phyloP scores from a whole-genome alignment of 2,329 filamentous ascomycete species.

The Lecanosticta acicola region DNA sequence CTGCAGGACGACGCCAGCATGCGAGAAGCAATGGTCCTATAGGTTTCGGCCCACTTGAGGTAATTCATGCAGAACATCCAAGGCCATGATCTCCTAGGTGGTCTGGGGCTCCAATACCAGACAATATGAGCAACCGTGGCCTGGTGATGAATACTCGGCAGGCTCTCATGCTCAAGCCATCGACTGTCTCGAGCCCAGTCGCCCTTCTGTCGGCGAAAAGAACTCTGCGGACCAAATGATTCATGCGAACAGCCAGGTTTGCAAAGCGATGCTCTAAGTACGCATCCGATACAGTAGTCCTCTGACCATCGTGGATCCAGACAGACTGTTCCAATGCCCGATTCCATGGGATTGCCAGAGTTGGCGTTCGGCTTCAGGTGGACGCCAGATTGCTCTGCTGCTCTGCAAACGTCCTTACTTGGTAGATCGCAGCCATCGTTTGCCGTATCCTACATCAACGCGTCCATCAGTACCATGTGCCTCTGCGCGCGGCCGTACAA shows the following conservation, averaged over 20 bases:
- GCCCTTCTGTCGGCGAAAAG: conserved; percentile 44
- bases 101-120: conserved; percentile 51
- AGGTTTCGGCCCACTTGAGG: conserved; percentile 58
- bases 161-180: conserved; percentile 13
- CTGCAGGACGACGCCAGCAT: conserved; percentile 33
- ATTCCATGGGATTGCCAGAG: conserved; percentile 54
- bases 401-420: conserved; percentile 36
- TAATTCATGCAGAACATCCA: conserved; percentile 50
- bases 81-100: conserved; percentile 51
- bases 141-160: conserved; percentile 38
- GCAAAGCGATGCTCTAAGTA: conserved; percentile 40
- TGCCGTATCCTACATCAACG: conserved; percentile 2
- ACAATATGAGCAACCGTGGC: conserved; percentile 50
- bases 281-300: conserved; percentile 45
- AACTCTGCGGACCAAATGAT: conserved; percentile 45
- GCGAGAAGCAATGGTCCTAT: conserved; percentile 53
- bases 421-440: background rate
- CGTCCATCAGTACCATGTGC: background rate
- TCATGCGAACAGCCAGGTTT: conserved; percentile 51
- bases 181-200: conserved; percentile 40
- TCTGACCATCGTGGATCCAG: conserved; percentile 47
- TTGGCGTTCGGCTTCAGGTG: conserved; percentile 53
- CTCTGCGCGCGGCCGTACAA: background rate
- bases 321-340: conserved; percentile 48
- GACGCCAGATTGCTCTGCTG: conserved; percentile 42